phyloP scores from a whole-genome alignment of 805 yeast genomes.

The Isabelozyma pseudorhagii region DNA sequence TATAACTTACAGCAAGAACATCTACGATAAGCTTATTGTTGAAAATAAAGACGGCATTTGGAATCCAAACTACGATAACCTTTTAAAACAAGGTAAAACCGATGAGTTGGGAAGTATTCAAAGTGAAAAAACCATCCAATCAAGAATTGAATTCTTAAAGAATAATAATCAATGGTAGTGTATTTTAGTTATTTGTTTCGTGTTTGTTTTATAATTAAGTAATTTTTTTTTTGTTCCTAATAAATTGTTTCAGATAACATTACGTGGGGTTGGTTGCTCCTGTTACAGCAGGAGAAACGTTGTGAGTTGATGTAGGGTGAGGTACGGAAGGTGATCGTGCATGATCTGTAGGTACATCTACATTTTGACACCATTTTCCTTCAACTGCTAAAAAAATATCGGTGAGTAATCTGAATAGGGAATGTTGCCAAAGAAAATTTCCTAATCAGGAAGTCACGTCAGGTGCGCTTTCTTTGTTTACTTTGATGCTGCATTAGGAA shows the following conservation, averaged over 20 bases:
- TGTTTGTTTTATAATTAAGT: neutral
- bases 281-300: too few relatives aligned
- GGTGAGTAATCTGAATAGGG: too few relatives aligned
- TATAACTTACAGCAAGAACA: neutral
- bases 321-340: too few relatives aligned
- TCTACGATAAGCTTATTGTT: constrained; percentile 4
- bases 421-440: too few relatives aligned
- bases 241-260: too few relatives aligned
- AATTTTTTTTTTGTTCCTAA: neutral
- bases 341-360: too few relatives aligned
- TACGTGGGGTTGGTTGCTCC: too few relatives aligned
- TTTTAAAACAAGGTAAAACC: constrained; percentile 2
- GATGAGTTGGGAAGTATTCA: constrained; percentile 8
- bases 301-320: too few relatives aligned
- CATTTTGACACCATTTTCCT: too few relatives aligned
- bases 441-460: neutral
- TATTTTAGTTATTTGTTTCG: neutral
- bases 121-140: constrained; percentile 5
- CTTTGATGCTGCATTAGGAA: neutral
- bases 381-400: too few relatives aligned
- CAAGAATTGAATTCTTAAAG: constrained; percentile 9
- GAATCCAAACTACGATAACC: constrained; percentile 8
- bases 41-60: constrained; percentile 10
- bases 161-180: neutral
- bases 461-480: neutral